Evolutionary conservation across 2,329 filamentous ascomycete genomes (phyloP).

Genomic region (Metarhizium humberi): DNA sequence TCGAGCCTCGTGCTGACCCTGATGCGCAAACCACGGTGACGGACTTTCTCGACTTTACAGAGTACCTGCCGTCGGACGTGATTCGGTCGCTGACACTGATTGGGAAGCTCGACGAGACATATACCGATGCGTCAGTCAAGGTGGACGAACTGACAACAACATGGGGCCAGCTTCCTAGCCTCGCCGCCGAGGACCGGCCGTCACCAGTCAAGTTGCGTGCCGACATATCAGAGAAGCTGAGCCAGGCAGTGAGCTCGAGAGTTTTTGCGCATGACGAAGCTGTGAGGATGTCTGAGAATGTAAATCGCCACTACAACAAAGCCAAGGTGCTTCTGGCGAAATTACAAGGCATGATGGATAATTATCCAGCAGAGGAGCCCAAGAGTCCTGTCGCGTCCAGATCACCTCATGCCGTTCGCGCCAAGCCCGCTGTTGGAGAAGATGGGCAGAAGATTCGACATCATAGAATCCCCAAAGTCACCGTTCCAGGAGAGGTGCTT

Average conservation of each 20-base stretch:
- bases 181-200: conserved; percentile 37
- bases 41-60: conserved; percentile 61
- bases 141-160: conserved; percentile 46
- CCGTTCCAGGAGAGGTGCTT: conserved; percentile 56
- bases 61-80: conserved; percentile 60
- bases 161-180: conserved; percentile 46
- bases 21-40: conserved; percentile 62
- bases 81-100: conserved; percentile 57
- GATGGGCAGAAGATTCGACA: conserved; percentile 37
- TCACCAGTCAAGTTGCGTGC: conserved; percentile 43
- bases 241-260: conserved; percentile 44
- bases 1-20: conserved; percentile 49
- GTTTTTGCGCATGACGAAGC: conserved; percentile 53
- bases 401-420: conserved; percentile 43
- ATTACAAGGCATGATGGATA: conserved; percentile 49
- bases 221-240: conserved; percentile 50
- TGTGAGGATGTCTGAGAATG: conserved; percentile 52
- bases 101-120: conserved; percentile 51
- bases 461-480: conserved; percentile 46
- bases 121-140: conserved; percentile 43
- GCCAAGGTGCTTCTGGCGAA: conserved; percentile 50
- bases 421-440: conserved; percentile 36
- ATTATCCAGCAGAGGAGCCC: conserved; percentile 46
- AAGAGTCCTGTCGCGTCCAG: conserved; percentile 42
- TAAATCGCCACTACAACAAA: conserved; percentile 52